Evolutionary conservation across 2,329 filamentous ascomycete species (phyloP).

Genomic region (Claviceps purpurea): DNA sequence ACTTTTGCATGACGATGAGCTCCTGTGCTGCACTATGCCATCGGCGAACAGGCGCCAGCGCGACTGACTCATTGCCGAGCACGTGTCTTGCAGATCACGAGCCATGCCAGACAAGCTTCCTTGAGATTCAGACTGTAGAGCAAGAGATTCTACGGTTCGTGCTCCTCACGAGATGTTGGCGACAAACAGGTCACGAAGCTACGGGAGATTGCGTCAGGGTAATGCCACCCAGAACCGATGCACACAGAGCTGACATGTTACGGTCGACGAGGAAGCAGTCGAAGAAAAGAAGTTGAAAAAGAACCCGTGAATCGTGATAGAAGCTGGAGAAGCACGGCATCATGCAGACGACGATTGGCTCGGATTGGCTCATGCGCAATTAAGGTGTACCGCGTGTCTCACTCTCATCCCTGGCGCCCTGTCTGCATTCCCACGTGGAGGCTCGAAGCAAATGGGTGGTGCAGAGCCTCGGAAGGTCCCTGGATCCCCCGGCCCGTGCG

Average conservation of each 20-base stretch:
- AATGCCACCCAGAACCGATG: background rate
- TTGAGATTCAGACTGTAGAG: background rate
- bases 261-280: background rate
- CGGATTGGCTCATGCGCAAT: background rate
- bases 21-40: background rate
- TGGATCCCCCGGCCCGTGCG: background rate
- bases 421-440: slow-evolving; percentile 4
- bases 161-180: background rate
- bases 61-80: background rate
- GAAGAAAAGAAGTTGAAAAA: background rate
- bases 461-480: background rate
- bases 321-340: too few species aligned
- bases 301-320: too few species aligned
- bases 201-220: background rate
- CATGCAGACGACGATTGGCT: background rate
- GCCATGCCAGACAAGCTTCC: background rate
- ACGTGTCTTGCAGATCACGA: background rate
- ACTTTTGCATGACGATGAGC: background rate
- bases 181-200: background rate
- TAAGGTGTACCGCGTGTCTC: background rate
- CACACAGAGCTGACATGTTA: background rate
- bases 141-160: background rate
- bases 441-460: background rate
- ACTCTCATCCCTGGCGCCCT: background rate
- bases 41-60: background rate